A percentile compares a stretch with the other conserved stretches of the same genome.
phyloP scores from a whole-genome alignment of 345 rosid genomes.

The Hibiscus syriacus region DNA sequence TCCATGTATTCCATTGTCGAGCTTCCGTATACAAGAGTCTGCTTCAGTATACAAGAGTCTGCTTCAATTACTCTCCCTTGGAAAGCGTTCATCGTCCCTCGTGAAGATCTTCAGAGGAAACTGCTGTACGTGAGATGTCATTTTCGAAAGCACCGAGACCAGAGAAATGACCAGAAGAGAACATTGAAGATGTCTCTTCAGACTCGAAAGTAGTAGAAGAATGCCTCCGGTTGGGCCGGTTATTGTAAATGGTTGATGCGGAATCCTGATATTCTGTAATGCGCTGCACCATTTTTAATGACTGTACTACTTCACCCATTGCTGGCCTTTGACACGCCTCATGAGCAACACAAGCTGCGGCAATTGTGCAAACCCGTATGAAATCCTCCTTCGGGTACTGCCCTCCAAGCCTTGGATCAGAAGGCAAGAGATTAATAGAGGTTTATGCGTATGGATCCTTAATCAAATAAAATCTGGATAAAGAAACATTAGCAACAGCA shows the following conservation, averaged over 20 bases:
- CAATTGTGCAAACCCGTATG: constrained; percentile 87
- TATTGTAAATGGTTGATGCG: constrained; percentile 27
- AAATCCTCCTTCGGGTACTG: constrained; percentile 92
- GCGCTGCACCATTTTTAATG: constrained; percentile 95
- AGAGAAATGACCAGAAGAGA: constrained; percentile 95
- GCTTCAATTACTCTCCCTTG: constrained; percentile 6
- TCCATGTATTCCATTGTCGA: background rate
- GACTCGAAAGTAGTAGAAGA: constrained; percentile 89
- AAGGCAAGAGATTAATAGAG: constrained; percentile 25
- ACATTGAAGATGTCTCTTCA: constrained; percentile 89
- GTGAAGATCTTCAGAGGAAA: constrained; percentile 92
- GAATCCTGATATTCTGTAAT: constrained; percentile 72
- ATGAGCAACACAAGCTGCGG: constrained; percentile 96
- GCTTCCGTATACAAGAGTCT: too few species aligned
- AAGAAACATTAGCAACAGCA: constrained; percentile 6
- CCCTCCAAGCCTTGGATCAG: constrained; percentile 68
- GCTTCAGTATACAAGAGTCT: too few species aligned
- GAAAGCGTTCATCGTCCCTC: constrained; percentile 63
- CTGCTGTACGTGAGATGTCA: constrained; percentile 70
- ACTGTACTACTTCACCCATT: constrained; percentile 99
- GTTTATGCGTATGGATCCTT: background rate
- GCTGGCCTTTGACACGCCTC: constrained; percentile 94
- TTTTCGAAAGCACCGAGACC: constrained; percentile 73
- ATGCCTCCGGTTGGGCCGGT: constrained; percentile 67
- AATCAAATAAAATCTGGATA: background rate